Evolutionary conservation across 495 filamentous ascomycete genomes (phyloP), one percentile per base, ranked within the genome.

Genomic region (Friedmanniomyces simplex): DNA sequence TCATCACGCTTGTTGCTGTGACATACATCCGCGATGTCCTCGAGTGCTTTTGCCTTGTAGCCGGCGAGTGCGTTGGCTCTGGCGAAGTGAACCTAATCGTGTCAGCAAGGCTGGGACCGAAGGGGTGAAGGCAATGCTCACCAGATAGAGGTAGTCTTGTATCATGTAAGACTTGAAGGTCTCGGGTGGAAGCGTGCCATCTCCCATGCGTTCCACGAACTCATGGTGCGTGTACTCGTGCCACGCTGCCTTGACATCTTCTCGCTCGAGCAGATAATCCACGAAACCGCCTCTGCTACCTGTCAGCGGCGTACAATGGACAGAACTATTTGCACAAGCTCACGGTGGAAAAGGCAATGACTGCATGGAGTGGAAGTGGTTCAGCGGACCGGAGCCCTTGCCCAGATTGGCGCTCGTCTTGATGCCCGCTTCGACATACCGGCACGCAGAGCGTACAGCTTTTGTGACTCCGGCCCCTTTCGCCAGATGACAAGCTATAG

Each of bases 361-460:
- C 57, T 88, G 84, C 1, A 82, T 75, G 2, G 89, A 94, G 68
- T 97, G 91, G 63, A 96, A 94, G 70, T 96, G 91, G 63, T 96
- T 95, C 59, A 98, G 83, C 1, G 93, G 91, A 0, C 91, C 91
- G 70, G 81, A 88, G 8, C 91, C 91, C 48, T 81, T 77, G 0
- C 91, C 91, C 39, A 95, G 64, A 51, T 83, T 74, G 48, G 77
- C 76, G 32, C 88, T 89, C 1, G 82, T 85, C 66, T 73, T 84
- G 68, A 97, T 97, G 10, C 84, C 91, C 0, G 81, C 86, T 63
- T 90, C 86, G 49, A 97, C 79, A 63, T 93, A 97, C 37, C 78
- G 76, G 58, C 89, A 87, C 1, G 83, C 89, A 34, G 72, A 71
- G 55, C 77, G 79, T 21, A 94, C 86, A 5, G 90, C 87, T 43